phyloP scores from a whole-genome alignment of 371 early-diverging fungal species.

The Syncephalastrum contaminatum region DNA sequence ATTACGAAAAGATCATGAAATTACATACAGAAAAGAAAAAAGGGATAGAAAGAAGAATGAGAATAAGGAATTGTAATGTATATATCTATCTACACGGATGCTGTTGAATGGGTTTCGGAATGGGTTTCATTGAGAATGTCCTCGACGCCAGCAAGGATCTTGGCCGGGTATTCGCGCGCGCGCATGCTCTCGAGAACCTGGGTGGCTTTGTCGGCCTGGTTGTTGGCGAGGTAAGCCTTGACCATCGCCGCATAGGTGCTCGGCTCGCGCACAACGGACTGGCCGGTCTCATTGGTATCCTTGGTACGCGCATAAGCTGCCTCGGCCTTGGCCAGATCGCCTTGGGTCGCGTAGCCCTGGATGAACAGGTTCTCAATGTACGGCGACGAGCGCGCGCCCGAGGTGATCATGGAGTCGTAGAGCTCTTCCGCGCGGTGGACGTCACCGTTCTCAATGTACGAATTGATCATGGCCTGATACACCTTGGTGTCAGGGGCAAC shows the following conservation, averaged over 20 bases:
- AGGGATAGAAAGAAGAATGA: not conserved
- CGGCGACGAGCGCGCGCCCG: conserved; percentile 41
- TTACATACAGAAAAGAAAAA: not conserved
- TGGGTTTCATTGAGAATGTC: conserved; percentile 9
- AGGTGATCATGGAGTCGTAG: conserved; percentile 40
- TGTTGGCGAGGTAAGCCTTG: conserved; percentile 49
- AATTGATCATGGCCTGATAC: conserved; percentile 58
- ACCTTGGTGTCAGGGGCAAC: conserved; percentile 50
- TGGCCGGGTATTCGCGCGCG: conserved; percentile 33
- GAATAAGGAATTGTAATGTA: not conserved
- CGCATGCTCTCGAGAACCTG: conserved; percentile 35
- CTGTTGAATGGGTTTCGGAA: not conserved
- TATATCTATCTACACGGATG: no score
- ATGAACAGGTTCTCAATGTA: conserved; percentile 68
- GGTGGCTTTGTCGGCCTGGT: conserved; percentile 37
- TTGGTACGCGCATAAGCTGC: conserved; percentile 42
- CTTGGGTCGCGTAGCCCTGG: conserved; percentile 42
- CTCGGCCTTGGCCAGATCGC: conserved; percentile 41
- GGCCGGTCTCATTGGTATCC: conserved; percentile 19
- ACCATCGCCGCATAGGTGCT: conserved; percentile 67
- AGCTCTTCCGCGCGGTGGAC: conserved; percentile 46
- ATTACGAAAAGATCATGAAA: not conserved
- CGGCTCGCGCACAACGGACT: conserved; percentile 42
- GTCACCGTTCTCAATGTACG: conserved; percentile 50
- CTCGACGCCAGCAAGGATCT: conserved; percentile 32